Conservation (phyloP, 179 eudicot species). For the Beta lomatogona region DNA sequence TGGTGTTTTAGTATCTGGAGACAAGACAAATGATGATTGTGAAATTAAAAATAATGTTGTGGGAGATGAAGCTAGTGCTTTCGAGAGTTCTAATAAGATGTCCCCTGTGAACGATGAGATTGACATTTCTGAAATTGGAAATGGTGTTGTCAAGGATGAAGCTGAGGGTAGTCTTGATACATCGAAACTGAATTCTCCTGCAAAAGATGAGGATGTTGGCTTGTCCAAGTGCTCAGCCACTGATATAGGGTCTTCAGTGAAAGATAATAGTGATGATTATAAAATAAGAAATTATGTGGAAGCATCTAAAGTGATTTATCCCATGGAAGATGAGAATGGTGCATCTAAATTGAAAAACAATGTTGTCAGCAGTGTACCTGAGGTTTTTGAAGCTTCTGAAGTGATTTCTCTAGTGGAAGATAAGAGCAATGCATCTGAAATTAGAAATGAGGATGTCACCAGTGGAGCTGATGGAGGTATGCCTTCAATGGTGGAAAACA, state of each 20-base stretch:
- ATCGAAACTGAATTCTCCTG: slow-evolving; percentile 9
- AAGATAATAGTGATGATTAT: slow-evolving; percentile 13
- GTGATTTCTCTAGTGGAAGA: background rate
- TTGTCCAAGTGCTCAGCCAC: background rate
- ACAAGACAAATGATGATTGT: slow-evolving; percentile 22
- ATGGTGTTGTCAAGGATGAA: background rate
- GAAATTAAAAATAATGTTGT: slow-evolving; percentile 9
- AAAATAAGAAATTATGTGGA: slow-evolving; percentile 8
- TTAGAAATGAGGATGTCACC: slow-evolving; percentile 8
- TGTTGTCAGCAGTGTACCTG: too few relatives aligned
- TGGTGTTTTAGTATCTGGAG: slow-evolving; percentile 27
- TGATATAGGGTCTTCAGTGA: slow-evolving; percentile 16
- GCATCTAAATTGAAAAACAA: background rate
- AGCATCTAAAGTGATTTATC: too few relatives aligned
- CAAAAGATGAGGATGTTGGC: background rate
- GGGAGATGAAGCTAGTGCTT: slow-evolving; percentile 21
- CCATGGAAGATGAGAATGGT: background rate
- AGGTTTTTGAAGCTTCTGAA: background rate
- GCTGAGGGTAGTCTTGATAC: background rate
- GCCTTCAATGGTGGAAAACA: slow-evolving; percentile 11
- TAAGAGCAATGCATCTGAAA: slow-evolving; percentile 8
- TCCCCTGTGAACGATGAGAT: slow-evolving; percentile 1
- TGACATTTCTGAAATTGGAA: slow-evolving; percentile 18
- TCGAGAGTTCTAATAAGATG: background rate
- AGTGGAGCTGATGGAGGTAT: slow-evolving; percentile 17